Base-by-base conservation (phyloP, 1,284 basidiomycete genomes). In the Chalciporus sp. region DNA sequence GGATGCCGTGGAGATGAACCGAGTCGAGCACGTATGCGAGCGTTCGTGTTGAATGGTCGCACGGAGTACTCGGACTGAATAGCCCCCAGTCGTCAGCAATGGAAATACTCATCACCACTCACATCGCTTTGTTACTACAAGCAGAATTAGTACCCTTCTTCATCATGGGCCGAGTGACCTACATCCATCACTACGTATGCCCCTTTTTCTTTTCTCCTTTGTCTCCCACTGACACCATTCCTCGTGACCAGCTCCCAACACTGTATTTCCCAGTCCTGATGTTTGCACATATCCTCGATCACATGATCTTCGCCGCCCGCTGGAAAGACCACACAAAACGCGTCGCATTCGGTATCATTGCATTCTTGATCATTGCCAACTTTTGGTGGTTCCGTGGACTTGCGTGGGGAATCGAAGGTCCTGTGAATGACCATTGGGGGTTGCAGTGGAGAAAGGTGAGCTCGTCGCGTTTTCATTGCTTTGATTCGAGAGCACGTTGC, bases 371-470 rank as follows among this genome's bases (percentile, higher is more conserved):
- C 53, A 66, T 96, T 4, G 76, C 76, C 26, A 84, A 84, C 53
- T 98, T 97, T 78, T 95, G 90, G 90, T 98, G 93, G 94, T 98
- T 98, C 78, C 87, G 81, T 58, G 88, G 85, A 23, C 75, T 95
- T 41, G 90, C 93, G 1, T 95, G 93, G 68, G 96, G 96, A 8
- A 91, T 98, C 52, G 82, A 87, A 42, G 94, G 94, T 1, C 88
- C 91, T 3, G 82, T 97, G 57, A 81, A 82, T 53, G 82, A 93
- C 0, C 84, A 94, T 65, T 83, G 80, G 80, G 92, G 93, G 3
- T 74, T 94, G 58, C 66, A 73, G 56, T 97, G 94, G 94, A 80
- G 94, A 60, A 85, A 89, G 71, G 89, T 90, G 56, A 31, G 86
- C 35, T 3, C 14, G 33, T 14, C 70, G 4, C 4, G 4, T 4